Percentiles rank a stretch among this genome's conserved stretches.
Conservation (phyloP, 2,329 filamentous ascomycete species). For the Macrophomina tecta region DNA sequence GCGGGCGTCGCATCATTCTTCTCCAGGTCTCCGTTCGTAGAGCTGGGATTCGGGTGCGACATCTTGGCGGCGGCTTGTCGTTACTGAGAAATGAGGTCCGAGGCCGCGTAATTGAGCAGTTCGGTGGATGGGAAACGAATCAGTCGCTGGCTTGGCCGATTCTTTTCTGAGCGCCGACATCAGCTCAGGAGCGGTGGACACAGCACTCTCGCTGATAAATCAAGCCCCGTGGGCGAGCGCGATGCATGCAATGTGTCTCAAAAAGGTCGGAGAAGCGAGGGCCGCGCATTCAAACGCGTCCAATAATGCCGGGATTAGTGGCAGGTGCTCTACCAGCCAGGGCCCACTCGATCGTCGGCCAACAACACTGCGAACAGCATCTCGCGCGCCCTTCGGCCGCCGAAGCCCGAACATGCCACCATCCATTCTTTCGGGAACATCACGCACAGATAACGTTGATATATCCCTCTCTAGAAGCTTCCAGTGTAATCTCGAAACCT, state of each 20-base stretch:
- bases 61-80: not conserved
- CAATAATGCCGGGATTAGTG: too few species aligned
- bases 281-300: too few species aligned
- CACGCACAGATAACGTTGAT: too few species aligned
- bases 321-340: not conserved
- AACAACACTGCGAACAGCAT: not conserved
- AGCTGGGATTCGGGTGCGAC: not conserved
- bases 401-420: not conserved
- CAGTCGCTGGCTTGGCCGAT: too few species aligned
- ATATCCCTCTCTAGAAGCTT: too few species aligned
- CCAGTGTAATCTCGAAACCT: too few species aligned
- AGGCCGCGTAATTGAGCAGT: not conserved
- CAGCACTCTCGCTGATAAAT: not conserved
- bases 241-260: not conserved
- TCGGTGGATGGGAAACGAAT: too few species aligned
- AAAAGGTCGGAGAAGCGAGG: too few species aligned
- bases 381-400: not conserved
- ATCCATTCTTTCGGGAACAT: too few species aligned
- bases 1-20: not conserved
- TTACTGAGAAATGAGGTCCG: not conserved
- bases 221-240: not conserved
- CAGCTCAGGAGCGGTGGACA: not conserved
- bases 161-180: not conserved
- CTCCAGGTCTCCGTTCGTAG: not conserved
- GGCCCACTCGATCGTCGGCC: not conserved